Evolutionary conservation across 768 basidiomycete genomes (phyloP).

Genomic region (Favolaschia claudopus): DNA sequence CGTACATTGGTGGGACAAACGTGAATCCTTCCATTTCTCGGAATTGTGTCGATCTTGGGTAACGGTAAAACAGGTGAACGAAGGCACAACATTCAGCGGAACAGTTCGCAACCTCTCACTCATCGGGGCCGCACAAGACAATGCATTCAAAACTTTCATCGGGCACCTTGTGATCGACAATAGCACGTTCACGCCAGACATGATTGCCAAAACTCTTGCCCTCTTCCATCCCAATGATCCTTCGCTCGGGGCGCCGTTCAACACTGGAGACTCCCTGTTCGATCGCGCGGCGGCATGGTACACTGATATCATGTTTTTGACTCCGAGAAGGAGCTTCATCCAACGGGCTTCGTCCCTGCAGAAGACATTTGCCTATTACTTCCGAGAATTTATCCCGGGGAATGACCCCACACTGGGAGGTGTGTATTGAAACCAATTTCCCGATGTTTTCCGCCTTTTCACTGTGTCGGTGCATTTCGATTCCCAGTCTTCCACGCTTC

Average conservation of each 20-base stretch:
- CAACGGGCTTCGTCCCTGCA: conserved; percentile 54
- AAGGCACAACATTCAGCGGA: conserved; percentile 55
- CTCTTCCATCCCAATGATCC: conserved; percentile 60
- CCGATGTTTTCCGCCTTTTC: neutral
- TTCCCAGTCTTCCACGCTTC: conserved; percentile 56
- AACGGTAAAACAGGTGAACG: conserved; percentile 50
- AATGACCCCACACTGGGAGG: conserved; percentile 57
- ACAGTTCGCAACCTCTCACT: conserved; percentile 48
- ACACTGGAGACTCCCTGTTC: conserved; percentile 66
- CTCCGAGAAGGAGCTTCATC: conserved; percentile 58
- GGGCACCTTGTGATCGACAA: conserved; percentile 59
- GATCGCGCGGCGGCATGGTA: conserved; percentile 67
- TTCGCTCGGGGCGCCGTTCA: conserved; percentile 56
- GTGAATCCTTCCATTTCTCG: conserved; percentile 39
- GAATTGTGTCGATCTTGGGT: neutral
- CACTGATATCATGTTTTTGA: conserved; percentile 63
- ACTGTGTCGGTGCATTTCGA: neutral
- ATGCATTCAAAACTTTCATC: conserved; percentile 57
- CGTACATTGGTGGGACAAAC: conserved; percentile 64
- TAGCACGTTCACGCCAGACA: conserved; percentile 50
- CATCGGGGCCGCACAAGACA: conserved; percentile 47
- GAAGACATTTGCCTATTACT: conserved; percentile 61
- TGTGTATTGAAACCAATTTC: conserved; percentile 30
- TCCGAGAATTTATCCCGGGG: conserved; percentile 65
- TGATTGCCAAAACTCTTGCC: conserved; percentile 46